Conservation (phyloP, 768 basidiomycete genomes). For the Lyophyllum decastes region DNA sequence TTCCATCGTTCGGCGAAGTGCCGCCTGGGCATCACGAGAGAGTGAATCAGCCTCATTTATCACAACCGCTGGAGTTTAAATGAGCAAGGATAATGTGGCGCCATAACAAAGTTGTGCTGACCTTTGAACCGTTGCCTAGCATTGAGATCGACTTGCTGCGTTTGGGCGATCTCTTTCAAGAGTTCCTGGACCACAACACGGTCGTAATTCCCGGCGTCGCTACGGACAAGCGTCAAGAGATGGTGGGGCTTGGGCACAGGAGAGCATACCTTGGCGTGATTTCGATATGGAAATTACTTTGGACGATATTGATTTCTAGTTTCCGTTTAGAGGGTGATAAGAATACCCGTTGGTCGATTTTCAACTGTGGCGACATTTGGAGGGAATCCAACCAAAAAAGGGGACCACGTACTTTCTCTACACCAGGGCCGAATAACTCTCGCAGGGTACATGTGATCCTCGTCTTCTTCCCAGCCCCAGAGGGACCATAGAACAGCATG, state of each 20-base stretch:
- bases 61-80: conserved; percentile 71
- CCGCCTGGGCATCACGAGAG: conserved; percentile 95
- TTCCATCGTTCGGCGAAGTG: conserved; percentile 96
- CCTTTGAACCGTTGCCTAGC: conserved; percentile 98
- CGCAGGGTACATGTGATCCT: conserved; percentile 87
- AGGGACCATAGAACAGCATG: conserved; percentile 96
- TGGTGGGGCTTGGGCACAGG: background rate
- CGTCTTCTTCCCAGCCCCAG: conserved; percentile 98
- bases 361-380: conserved; percentile 56
- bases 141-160: conserved; percentile 94
- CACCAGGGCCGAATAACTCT: conserved; percentile 88
- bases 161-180: conserved; percentile 97
- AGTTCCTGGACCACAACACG: conserved; percentile 95
- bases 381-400: background rate
- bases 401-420: conserved; percentile 72
- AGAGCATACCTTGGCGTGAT: conserved; percentile 85
- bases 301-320: conserved; percentile 94
- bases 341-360: conserved; percentile 97
- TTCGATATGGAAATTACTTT: conserved; percentile 97
- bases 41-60: conserved; percentile 98
- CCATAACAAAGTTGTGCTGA: conserved; percentile 26
- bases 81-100: background rate
- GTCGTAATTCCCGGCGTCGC: conserved; percentile 96
- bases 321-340: conserved; percentile 92
- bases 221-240: conserved; percentile 29